phyloP scores from a whole-genome alignment of 176 grass and related monocot species.

The Oryza glumipatula region DNA sequence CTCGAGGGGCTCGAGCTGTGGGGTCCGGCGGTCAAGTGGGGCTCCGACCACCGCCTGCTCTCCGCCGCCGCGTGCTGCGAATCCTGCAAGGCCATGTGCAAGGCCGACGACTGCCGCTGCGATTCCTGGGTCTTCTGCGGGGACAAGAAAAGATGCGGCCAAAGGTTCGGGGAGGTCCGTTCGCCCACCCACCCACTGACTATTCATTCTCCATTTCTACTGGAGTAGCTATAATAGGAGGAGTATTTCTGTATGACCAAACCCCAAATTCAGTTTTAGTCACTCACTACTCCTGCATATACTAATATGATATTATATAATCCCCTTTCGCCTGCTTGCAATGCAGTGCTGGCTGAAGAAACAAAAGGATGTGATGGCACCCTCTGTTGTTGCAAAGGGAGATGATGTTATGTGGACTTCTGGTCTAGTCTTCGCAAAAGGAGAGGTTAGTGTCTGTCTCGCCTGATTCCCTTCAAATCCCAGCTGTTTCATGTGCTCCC shows the following conservation, averaged over 20 bases:
- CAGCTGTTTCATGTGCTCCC: background rate
- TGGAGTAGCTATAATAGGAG: too few relatives aligned
- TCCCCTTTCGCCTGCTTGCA: background rate
- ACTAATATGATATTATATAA: background rate
- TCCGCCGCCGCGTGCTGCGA: conserved; percentile 71
- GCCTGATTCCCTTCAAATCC: background rate
- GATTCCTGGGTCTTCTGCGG: conserved; percentile 95
- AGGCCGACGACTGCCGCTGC: conserved; percentile 52
- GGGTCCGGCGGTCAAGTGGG: conserved; percentile 74
- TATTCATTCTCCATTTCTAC: background rate
- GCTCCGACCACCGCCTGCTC: conserved; percentile 51
- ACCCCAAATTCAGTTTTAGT: background rate
- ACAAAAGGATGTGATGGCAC: conserved; percentile 70
- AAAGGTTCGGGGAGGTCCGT: conserved; percentile 73
- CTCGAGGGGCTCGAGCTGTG: conserved; percentile 70
- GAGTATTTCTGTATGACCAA: background rate
- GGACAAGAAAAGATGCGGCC: conserved; percentile 59
- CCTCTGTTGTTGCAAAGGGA: conserved; percentile 56
- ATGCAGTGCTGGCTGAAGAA: conserved; percentile 92
- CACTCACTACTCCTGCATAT: background rate
- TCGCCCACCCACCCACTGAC: background rate
- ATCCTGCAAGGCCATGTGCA: conserved; percentile 71
- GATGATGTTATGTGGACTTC: conserved; percentile 85
- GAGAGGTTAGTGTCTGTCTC: conserved; percentile 52
- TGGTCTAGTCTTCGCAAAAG: conserved; percentile 66